phyloP scores from a whole-genome alignment of 2,329 filamentous ascomycete genomes.

The Fusarium odoratissimum region DNA sequence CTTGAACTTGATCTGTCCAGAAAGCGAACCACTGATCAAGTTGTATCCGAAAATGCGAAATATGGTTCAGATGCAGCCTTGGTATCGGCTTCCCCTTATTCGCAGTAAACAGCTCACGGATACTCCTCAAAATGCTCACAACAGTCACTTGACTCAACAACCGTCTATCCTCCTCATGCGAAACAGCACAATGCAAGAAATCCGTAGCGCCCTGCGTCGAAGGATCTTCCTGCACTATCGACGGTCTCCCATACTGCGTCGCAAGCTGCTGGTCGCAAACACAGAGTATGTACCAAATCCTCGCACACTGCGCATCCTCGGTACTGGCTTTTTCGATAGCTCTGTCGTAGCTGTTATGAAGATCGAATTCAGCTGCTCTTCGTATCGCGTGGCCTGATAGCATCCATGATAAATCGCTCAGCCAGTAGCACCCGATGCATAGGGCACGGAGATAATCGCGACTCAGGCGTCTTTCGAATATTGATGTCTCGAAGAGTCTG shows the following conservation, averaged over 20 bases:
- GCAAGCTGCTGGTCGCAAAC: slow-evolving; percentile 71
- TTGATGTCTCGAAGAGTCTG: slow-evolving; percentile 59
- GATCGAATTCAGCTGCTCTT: slow-evolving; percentile 58
- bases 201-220: slow-evolving; percentile 66
- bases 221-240: slow-evolving; percentile 66
- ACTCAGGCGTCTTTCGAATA: slow-evolving; percentile 50
- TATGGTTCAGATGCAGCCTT: slow-evolving; percentile 62
- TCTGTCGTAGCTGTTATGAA: slow-evolving; percentile 54
- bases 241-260: slow-evolving; percentile 68
- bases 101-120: slow-evolving; percentile 65
- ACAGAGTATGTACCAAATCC: slow-evolving; percentile 70
- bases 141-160: slow-evolving; percentile 68
- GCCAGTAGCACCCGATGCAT: slow-evolving; percentile 70
- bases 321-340: slow-evolving; percentile 49
- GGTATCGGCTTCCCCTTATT: slow-evolving; percentile 64
- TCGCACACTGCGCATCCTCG: slow-evolving; percentile 60
- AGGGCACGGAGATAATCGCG: slow-evolving; percentile 68
- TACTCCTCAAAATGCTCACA: slow-evolving; percentile 65
- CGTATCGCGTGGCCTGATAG: slow-evolving; percentile 64
- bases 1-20: slow-evolving; percentile 48
- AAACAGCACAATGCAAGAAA: slow-evolving; percentile 60
- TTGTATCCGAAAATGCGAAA: slow-evolving; percentile 46
- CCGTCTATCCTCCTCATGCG: slow-evolving; percentile 64
- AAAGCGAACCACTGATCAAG: slow-evolving; percentile 51
- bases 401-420: slow-evolving; percentile 70